phyloP scores from a whole-genome alignment of 345 rosid species.

The Acer campestre region DNA sequence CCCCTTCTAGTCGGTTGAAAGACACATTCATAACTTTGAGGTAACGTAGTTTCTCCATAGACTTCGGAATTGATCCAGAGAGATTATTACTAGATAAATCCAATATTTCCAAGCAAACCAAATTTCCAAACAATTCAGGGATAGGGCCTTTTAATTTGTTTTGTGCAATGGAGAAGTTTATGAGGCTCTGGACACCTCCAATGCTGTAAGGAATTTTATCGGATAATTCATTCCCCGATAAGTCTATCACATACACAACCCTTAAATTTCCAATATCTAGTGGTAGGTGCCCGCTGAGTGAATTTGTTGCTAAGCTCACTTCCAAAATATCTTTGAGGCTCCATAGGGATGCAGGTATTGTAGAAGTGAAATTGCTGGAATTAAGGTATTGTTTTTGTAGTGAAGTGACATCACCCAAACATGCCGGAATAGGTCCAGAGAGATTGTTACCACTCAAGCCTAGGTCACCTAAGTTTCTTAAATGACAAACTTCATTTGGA shows the following conservation, averaged over 20 bases:
- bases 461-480: neutral
- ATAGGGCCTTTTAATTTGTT: neutral
- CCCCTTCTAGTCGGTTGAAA: conserved; percentile 21
- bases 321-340: neutral
- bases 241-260: too few species aligned
- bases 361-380: neutral
- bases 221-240: too few species aligned
- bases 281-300: neutral
- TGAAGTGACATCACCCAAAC: neutral
- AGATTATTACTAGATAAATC: conserved; percentile 21
- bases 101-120: conserved; percentile 8
- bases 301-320: conserved; percentile 1
- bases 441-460: neutral
- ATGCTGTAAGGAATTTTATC: too few species aligned
- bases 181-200: too few species aligned
- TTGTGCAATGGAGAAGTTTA: too few species aligned
- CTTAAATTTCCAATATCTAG: too few species aligned
- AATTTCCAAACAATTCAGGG: conserved; percentile 14
- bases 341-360: neutral
- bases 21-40: conserved; percentile 19
- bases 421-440: neutral
- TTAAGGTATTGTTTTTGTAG: neutral
- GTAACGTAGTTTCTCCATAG: conserved; percentile 4
- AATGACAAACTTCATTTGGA: neutral
- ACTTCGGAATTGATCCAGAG: conserved; percentile 19